Percentiles rank a stretch among this genome's conserved stretches.
phyloP scores from a whole-genome alignment of 768 basidiomycete genomes.

The Naematelia encephala region DNA sequence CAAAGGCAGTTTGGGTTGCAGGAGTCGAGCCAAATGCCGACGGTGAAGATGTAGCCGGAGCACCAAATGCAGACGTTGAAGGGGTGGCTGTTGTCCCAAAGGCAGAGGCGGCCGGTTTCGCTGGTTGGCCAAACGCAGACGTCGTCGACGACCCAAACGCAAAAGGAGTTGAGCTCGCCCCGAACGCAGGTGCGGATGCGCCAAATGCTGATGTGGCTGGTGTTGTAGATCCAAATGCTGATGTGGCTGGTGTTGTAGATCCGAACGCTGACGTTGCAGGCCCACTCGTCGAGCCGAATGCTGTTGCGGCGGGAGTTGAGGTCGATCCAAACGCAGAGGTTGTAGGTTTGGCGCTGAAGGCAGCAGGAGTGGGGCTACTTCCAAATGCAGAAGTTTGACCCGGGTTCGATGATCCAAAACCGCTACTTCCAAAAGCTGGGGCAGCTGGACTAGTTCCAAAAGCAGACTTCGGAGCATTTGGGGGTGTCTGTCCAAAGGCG shows the following conservation, averaged over 20 bases:
- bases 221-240: constrained; percentile 24
- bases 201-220: neutral
- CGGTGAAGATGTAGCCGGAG: constrained; percentile 1
- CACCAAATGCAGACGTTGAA: constrained; percentile 16
- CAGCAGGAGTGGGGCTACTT: no score
- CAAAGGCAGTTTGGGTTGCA: constrained; percentile 13
- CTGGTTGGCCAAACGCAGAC: constrained; percentile 21
- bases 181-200: constrained; percentile 7
- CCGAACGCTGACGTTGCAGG: constrained; percentile 12
- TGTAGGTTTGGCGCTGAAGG: neutral
- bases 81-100: constrained; percentile 4
- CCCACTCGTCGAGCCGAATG: constrained; percentile 11
- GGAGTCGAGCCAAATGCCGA: constrained; percentile 15
- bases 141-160: constrained; percentile 18
- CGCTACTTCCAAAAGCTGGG: constrained; percentile 1
- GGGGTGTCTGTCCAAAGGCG: neutral
- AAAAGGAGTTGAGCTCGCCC: constrained; percentile 7
- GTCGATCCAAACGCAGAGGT: constrained; percentile 13
- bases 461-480: neutral
- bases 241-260: constrained; percentile 11
- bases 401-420: no score
- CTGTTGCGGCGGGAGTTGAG: constrained; percentile 8
- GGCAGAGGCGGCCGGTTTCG: constrained; percentile 12
- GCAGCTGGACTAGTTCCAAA: neutral
- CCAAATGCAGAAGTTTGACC: constrained; percentile 2